Evolutionary conservation across 176 grass and related monocot genomes (phyloP), one percentile per base, ranked within the genome.

Genomic region (Elaeis guineensis): DNA sequence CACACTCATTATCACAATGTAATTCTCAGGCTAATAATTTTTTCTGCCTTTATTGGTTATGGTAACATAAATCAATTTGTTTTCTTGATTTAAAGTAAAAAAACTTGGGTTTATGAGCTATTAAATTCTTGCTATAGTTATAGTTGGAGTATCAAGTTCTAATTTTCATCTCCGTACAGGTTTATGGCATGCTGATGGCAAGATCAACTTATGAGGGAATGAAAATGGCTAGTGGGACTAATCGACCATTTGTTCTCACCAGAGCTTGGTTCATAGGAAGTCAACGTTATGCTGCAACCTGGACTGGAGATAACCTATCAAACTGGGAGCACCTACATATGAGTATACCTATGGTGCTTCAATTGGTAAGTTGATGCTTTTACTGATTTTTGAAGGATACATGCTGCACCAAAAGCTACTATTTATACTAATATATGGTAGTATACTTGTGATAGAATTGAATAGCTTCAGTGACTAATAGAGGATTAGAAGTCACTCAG

Each of bases 1-100:
- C 92, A 96, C 74, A 69, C 87, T 50, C 79, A 87, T 64, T 96
- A 90, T 80, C 87, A 96, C 64, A 96, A 96, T 90, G 92, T 95
- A 77, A 66, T 50, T 62, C 30, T 17, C 26, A 11, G 12, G n/a
- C 11, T 19, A 48, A 26, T 6, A n/a, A 32, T 24, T 16, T 25
- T 50, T 8, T n/a, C 35, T 64, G 15, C 56, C 28, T 61, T 44
- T 12, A 14, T 44, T 44, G 35, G 11, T 44, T 44, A 44, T 44
- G 11, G 9, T 44, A 12, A 44, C 9, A 3, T 44, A 12, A 44
- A 44, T 12, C 35, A 44, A 14, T 44, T 44, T 44, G 11, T 44
- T 44, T 44, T 8, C 21, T 56, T 20, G 11, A 3, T 56, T 56
- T 56, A 3, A 56, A 22, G 21, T 56, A 14, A 56, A 56, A 18